Evolutionary conservation across 495 filamentous ascomycete species (phyloP), one percentile per base, ranked within the genome.

Genomic region (Tricharina praecox): DNA sequence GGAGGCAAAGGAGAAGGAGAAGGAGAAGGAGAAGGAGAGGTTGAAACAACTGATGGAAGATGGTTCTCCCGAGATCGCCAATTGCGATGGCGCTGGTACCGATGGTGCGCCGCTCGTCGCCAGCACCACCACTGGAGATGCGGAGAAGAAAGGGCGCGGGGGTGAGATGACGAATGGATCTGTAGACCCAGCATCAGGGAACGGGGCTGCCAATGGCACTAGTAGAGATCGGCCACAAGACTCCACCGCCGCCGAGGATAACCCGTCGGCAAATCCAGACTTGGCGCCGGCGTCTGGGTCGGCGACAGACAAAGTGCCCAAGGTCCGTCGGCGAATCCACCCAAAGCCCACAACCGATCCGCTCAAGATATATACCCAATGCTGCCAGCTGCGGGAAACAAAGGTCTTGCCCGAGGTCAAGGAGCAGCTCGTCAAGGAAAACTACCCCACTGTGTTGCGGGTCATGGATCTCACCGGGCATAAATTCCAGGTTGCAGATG

Each of bases 301-400:
- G 1, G 37, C 19, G 26, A 54, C 50, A 41, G 43, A 51, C 13
- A 51, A 62, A 41, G 54, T 60, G 9, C 61, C 75, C 15, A 76
- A 68, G 49, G 68, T 72, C 11, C 77, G 81, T 53, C 71, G 74
- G 43, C 47, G 47, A 18, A 26, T 48, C 10, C 55, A 58, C 23
- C 23, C 46, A 20, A 72, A 71, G 24, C 85, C 88, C 0, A 95
- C 87, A 3, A 94, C 81, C 15, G 88, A 93, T 59, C 88, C 90
- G 4, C 71, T 86, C 7, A 74, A 87, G 47, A 94, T 97, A 61
- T 97, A 97, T 63, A 75, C 86, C 41, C 75, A 90, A 47, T 96
- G 90, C 61, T 96, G 90, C 57, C 87, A 95, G 56, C 67, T 97
- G 20, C 70, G 90, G 51, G 90, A 96, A 65, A 87, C 85, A 0